phyloP scores from a whole-genome alignment of 345 rosid genomes.

The Chamaenerion angustifolium region DNA sequence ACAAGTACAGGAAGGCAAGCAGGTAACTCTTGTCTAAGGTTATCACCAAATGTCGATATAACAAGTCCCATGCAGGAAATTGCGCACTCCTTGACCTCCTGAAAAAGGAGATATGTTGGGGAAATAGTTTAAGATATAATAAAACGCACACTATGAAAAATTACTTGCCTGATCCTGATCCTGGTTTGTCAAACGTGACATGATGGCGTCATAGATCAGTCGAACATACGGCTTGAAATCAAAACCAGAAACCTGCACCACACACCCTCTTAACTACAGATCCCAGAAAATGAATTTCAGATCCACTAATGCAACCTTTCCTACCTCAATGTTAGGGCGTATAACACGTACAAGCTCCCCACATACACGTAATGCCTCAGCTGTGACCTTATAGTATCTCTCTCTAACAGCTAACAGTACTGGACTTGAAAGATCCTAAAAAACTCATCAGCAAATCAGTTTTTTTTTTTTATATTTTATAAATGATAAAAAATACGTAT shows the following conservation, averaged over 20 bases:
- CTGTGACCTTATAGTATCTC: conserved; percentile 97
- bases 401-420: conserved; percentile 96
- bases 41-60: conserved; percentile 90
- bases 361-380: conserved; percentile 97
- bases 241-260: conserved; percentile 47
- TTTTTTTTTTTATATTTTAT: too few species aligned
- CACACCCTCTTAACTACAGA: conserved; percentile 4
- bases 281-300: too few species aligned
- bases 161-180: conserved; percentile 87
- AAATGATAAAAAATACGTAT: too few species aligned
- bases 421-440: conserved; percentile 78
- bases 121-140: not conserved
- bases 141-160: not conserved
- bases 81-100: conserved; percentile 99
- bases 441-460: not conserved
- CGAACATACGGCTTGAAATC: conserved; percentile 82
- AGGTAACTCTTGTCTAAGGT: conserved; percentile 56
- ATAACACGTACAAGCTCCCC: conserved; percentile 91
- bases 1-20: conserved; percentile 95
- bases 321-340: conserved; percentile 70
- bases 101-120: conserved; percentile 11
- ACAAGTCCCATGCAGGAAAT: conserved; percentile 98
- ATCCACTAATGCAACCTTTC: too few species aligned
- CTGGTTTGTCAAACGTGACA: conserved; percentile 96
- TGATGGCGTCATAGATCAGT: conserved; percentile 78